Conservation (phyloP, 495 filamentous ascomycete species). For the Xylaria flabelliformis region DNA sequence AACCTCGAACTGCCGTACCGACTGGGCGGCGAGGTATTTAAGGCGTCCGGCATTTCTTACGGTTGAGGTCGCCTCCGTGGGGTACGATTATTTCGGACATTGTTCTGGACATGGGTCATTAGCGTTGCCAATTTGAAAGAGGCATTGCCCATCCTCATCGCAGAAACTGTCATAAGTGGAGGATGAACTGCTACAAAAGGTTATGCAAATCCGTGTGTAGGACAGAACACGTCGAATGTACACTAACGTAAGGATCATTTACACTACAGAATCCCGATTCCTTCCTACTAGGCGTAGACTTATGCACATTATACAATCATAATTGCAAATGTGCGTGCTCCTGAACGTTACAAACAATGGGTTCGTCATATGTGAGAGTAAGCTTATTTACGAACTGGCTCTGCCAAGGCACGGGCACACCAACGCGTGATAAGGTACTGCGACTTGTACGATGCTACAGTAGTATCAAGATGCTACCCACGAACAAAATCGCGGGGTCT, state of each 20-base stretch:
- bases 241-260: neutral
- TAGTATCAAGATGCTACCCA: neutral
- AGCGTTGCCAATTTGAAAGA: slow-evolving; percentile 28
- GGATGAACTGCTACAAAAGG: neutral
- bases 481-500: neutral
- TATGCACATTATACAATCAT: slow-evolving; percentile 3
- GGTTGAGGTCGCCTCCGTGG: slow-evolving; percentile 8
- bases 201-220: slow-evolving; percentile 12
- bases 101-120: slow-evolving; percentile 20
- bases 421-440: slow-evolving; percentile 17
- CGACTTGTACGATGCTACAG: neutral
- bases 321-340: slow-evolving; percentile 1
- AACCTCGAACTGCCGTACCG: neutral
- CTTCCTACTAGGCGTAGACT: slow-evolving; percentile 1
- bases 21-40: slow-evolving; percentile 23
- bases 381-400: slow-evolving; percentile 19
- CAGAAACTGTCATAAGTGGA: slow-evolving; percentile 26
- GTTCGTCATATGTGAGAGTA: neutral
- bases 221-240: neutral
- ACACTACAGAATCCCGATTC: slow-evolving; percentile 4
- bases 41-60: slow-evolving; percentile 19
- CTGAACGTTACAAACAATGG: neutral
- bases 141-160: slow-evolving; percentile 24
- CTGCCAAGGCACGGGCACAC: neutral
- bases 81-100: slow-evolving; percentile 13